phyloP scores from a whole-genome alignment of 257 asterid species.

The Forsythia suspensa region DNA sequence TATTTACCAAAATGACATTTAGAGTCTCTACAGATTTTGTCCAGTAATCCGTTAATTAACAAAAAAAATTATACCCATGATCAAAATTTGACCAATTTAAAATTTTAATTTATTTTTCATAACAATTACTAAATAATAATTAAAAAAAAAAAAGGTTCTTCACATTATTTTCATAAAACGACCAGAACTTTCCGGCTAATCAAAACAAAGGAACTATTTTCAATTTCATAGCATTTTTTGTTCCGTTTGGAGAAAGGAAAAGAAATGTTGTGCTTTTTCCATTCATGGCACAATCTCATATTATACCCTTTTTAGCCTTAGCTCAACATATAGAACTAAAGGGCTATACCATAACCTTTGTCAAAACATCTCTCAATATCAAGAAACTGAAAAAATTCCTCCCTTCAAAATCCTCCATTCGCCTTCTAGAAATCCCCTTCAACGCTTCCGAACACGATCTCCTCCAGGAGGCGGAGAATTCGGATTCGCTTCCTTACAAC shows the following conservation, averaged over 20 bases:
- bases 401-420: slow-evolving; percentile 35
- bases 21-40: too few relatives aligned
- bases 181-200: neutral
- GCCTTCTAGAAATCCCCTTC: slow-evolving; percentile 39
- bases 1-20: too few relatives aligned
- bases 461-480: slow-evolving; percentile 45
- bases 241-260: neutral
- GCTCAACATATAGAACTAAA: neutral
- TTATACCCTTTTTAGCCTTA: neutral
- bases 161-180: too few relatives aligned
- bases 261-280: slow-evolving; percentile 19
- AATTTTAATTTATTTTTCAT: too few relatives aligned
- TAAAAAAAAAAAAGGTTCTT: too few relatives aligned
- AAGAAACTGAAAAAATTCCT: slow-evolving; percentile 38
- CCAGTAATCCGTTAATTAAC: too few relatives aligned
- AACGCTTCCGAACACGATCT: slow-evolving; percentile 49
- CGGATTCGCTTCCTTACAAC: slow-evolving; percentile 46
- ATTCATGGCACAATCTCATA: neutral
- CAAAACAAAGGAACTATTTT: neutral
- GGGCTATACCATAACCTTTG: neutral
- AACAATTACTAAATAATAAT: too few relatives aligned
- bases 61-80: too few relatives aligned
- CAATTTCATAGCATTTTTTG: neutral
- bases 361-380: slow-evolving; percentile 37
- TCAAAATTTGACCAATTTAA: too few relatives aligned